Percentiles rank a stretch among this genome's conserved stretches.
These are phyloP conservation scores for Lathyrus tuberosus DNA, from an alignment of 306 rosid species.

Conservation along the genomic window DNA sequence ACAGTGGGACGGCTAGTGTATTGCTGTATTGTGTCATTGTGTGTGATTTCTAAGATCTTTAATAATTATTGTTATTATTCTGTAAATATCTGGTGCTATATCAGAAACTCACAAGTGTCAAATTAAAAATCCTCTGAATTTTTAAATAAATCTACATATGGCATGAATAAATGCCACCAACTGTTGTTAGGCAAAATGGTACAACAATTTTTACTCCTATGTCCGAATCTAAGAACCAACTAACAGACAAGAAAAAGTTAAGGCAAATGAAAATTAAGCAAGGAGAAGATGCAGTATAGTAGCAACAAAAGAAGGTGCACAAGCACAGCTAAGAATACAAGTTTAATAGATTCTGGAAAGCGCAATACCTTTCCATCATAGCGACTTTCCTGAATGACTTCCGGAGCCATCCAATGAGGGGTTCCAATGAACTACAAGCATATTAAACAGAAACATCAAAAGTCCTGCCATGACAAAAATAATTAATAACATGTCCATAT, in stretches of 20 bases:
- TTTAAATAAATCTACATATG: conserved; percentile 4
- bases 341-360: conserved; percentile 26
- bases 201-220: conserved; percentile 15
- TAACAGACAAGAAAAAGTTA: neutral
- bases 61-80: neutral
- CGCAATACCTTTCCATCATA: conserved; percentile 89
- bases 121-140: neutral
- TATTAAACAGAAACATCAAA: conserved; percentile 42
- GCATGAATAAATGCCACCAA: neutral
- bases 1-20: neutral
- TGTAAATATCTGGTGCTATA: neutral
- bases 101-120: conserved; percentile 13
- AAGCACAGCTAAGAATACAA: conserved; percentile 37
- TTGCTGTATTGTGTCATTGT: neutral
- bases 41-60: neutral
- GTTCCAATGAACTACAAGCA: conserved; percentile 91
- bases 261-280: conserved; percentile 20
- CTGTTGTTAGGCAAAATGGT: neutral
- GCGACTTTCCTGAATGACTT: conserved; percentile 99
- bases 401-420: conserved; percentile 99
- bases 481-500: conserved; percentile 22
- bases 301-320: conserved; percentile 27
- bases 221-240: conserved; percentile 12
- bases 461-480: conserved; percentile 30
- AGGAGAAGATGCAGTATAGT: conserved; percentile 25